phyloP scores from a whole-genome alignment of 2,329 filamentous ascomycete species.

The Aspergillus puulaauensis region DNA sequence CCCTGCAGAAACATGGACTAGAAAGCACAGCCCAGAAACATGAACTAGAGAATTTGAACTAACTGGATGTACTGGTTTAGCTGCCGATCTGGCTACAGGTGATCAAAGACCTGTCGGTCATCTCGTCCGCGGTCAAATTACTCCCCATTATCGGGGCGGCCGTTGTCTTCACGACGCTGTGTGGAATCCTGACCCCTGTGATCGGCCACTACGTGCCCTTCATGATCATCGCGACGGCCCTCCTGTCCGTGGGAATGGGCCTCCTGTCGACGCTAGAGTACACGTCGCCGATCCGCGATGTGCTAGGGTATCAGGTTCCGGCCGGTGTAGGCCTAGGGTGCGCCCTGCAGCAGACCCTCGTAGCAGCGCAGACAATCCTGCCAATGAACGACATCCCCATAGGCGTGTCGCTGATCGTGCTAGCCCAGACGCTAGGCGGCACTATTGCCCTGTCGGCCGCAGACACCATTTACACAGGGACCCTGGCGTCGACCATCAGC shows the following conservation, averaged over 20 bases:
- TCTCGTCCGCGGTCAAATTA: neutral
- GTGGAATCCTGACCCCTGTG: neutral
- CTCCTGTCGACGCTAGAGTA: conserved; percentile 4
- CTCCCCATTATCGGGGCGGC: neutral
- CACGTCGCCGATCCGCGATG: neutral
- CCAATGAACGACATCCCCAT: neutral
- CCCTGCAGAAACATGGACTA: too few species aligned
- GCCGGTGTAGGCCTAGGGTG: neutral
- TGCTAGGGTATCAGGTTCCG: conserved; percentile 12
- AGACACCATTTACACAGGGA: neutral
- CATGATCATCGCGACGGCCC: neutral
- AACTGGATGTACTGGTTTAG: neutral
- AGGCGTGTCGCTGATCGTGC: neutral
- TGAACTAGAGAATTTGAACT: neutral
- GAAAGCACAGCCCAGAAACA: too few species aligned
- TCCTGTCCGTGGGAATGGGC: conserved; percentile 3
- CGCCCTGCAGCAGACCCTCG: neutral
- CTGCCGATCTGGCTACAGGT: conserved; percentile 11
- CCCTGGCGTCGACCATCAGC: neutral
- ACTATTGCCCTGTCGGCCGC: neutral
- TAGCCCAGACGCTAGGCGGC: neutral
- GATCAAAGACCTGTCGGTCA: conserved; percentile 9
- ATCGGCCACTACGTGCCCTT: conserved; percentile 11
- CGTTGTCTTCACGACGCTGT: neutral
- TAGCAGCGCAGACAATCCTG: neutral